Evolutionary conservation across 2,329 filamentous ascomycete genomes (phyloP), one percentile per base, ranked within the genome.

Genomic region (Gliomastix tumulicola): DNA sequence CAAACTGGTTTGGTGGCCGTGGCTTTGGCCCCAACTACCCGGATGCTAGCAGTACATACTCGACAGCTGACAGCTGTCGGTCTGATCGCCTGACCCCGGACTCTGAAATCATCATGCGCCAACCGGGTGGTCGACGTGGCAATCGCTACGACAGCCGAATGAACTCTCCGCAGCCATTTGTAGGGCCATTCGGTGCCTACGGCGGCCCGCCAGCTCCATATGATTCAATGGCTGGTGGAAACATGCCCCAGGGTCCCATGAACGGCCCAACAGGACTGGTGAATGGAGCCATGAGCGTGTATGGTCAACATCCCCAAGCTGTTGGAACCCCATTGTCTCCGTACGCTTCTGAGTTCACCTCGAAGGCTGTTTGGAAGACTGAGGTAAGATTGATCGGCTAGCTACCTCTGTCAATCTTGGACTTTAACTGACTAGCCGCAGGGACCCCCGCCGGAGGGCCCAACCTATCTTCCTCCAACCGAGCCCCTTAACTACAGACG

Each of bases 401-500:
- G n/a, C n/a, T n/a, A n/a, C n/a, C n/a, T n/a, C n/a, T 38, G 2
- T 33, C 8, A 35, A 19, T 16, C 18, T 23, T 37, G 33, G 23
- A 31, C 13, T 30, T 30, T 22, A 15, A 32, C 42, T 54, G 41
- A 49, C 37, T 33, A 15, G 38, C 18, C 41, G 34, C 44, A 76
- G 72, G 56, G 66, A 39, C 51, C 66, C 41, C 53, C 66, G 16
- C 55, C 69, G 1, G 76, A 83, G 42, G 74, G 73, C 19, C 80
- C 83, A 51, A 92, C 86, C 2, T 96, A 94, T 55, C 67, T 96
- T 20, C 82, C 85, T 10, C 83, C 88, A 4, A 84, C 85, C 7
- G 92, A 98, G 61, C 92, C 90, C 10, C 75, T 97, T 51, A 97
- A 98, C 62, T 98, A 97, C 54, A 88, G 92, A 42, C 88, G 89